Base-by-base conservation (phyloP, 2,329 filamentous ascomycete species). In the Paraconiothyrium sp. region DNA sequence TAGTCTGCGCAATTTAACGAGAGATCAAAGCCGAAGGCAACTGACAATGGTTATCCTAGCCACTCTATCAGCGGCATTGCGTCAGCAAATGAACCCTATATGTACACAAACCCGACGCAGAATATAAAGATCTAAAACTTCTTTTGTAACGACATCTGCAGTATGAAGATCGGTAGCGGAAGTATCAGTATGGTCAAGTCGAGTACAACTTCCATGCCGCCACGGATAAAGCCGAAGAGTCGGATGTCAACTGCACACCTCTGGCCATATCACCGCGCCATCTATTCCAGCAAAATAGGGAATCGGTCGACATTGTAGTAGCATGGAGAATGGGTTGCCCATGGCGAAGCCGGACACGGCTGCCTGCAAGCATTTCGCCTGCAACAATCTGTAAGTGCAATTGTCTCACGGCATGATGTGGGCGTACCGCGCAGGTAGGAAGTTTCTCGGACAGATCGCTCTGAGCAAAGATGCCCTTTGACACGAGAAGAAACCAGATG, bases 261-360 rank as follows among this genome's bases (percentile, higher is more conserved):
- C 20, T 77, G 16, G 67, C 32, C 39, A 69, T 72, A 41, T 79
- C 72, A n/a, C 73, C 73, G 35, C 73, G 74, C 80, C 79, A 82
- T 20, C 74, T 76, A 22, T 75, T 67, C 80, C 80, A 82, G 20
- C 20, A 41, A 79, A 79, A n/a, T 73, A 78, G 1, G 61, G 52
- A 7, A 81, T 66, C 0, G 80, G 80, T 5, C 60, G 63, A 58
- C 78, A 81, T 46, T 81, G 76, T 43, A 73, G 70, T 13, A 71
- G 62, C 48, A 80, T 79, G 30, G 70, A 16, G 37, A 73, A 61
- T 5, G 65, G 60, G 57, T 73, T 75, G 3, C 62, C 65, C 34
- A 76, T 44, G 14, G 72, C 72, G 59, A 75, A 76, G 46, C 60
- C 35, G 5, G 51, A 57, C 16, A 72, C 69, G 41, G 71, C 35